phyloP scores from a whole-genome alignment of 805 yeast species.

The Saccharomycopsis malanga region DNA sequence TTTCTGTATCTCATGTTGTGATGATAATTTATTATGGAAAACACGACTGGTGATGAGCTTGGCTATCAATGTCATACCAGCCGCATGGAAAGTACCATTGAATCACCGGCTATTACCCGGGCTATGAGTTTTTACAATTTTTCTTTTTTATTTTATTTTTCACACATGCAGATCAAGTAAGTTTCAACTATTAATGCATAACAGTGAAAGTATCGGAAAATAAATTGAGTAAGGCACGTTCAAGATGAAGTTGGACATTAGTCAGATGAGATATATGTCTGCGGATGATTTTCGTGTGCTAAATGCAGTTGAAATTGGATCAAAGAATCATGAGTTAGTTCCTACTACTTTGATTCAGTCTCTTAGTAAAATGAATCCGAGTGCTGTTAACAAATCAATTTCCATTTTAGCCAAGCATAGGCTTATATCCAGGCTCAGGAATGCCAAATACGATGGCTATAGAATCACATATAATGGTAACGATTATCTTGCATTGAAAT shows the following conservation, averaged over 20 bases:
- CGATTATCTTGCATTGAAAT: conserved; percentile 84
- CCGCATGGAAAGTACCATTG: too few relatives aligned
- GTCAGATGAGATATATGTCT: conserved; percentile 89
- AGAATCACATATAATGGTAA: conserved; percentile 82
- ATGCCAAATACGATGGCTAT: conserved; percentile 94
- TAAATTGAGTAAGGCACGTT: background rate
- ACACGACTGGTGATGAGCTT: too few relatives aligned
- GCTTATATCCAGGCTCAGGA: conserved; percentile 68
- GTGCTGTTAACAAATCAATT: conserved; percentile 72
- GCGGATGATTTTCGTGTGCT: conserved; percentile 86
- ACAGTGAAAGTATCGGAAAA: too few relatives aligned
- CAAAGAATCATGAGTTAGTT: conserved; percentile 89
- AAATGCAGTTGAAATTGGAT: conserved; percentile 84
- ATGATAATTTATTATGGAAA: too few relatives aligned
- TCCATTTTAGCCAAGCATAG: conserved; percentile 83
- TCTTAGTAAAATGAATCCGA: conserved; percentile 67
- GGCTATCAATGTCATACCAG: too few relatives aligned
- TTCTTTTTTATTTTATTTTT: too few relatives aligned
- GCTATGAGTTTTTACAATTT: too few relatives aligned
- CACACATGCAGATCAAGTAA: too few relatives aligned
- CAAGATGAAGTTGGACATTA: conserved; percentile 81
- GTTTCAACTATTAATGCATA: too few relatives aligned
- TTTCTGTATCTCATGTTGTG: too few relatives aligned
- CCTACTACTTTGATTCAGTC: conserved; percentile 82
- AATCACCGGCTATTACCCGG: too few relatives aligned